phyloP scores from a whole-genome alignment of 2,329 filamentous ascomycete species.

The Microdochium paspali region DNA sequence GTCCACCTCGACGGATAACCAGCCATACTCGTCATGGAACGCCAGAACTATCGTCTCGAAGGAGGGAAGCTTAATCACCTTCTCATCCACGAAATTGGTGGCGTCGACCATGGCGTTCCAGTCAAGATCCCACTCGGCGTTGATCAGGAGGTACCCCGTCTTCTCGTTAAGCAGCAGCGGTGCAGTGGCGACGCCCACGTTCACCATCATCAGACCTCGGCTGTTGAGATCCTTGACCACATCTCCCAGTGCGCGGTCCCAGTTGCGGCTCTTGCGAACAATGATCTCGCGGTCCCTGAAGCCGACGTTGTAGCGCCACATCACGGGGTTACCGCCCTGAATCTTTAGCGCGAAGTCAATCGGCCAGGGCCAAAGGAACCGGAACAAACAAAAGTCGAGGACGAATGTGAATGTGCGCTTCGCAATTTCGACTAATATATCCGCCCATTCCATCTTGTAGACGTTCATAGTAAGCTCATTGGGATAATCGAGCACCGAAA shows the following conservation, averaged over 20 bases:
- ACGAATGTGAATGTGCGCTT: slow-evolving; percentile 57
- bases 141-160: slow-evolving; percentile 82
- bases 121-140: slow-evolving; percentile 79
- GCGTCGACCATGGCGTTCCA: slow-evolving; percentile 73
- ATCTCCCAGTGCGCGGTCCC: slow-evolving; percentile 53
- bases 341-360: slow-evolving; percentile 52
- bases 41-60: slow-evolving; percentile 65
- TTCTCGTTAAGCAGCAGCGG: slow-evolving; percentile 60
- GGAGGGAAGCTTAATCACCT: slow-evolving; percentile 49
- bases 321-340: slow-evolving; percentile 51
- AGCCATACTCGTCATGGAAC: slow-evolving; percentile 58
- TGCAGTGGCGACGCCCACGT: slow-evolving; percentile 60
- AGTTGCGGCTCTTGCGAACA: slow-evolving; percentile 66
- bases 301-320: slow-evolving; percentile 66
- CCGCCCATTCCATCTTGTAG: slow-evolving; percentile 32
- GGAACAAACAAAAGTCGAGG: slow-evolving; percentile 61
- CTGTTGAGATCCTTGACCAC: slow-evolving; percentile 40
- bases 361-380: slow-evolving; percentile 66
- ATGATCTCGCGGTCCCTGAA: slow-evolving; percentile 76
- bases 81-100: slow-evolving; percentile 57
- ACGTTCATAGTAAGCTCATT: slow-evolving; percentile 60
- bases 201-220: slow-evolving; percentile 48
- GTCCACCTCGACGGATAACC: slow-evolving; percentile 57
- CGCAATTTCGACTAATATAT: slow-evolving; percentile 46
- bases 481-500: slow-evolving; percentile 53